Conservation (phyloP, 257 asterid species). For the Nicotiana otophora region DNA sequence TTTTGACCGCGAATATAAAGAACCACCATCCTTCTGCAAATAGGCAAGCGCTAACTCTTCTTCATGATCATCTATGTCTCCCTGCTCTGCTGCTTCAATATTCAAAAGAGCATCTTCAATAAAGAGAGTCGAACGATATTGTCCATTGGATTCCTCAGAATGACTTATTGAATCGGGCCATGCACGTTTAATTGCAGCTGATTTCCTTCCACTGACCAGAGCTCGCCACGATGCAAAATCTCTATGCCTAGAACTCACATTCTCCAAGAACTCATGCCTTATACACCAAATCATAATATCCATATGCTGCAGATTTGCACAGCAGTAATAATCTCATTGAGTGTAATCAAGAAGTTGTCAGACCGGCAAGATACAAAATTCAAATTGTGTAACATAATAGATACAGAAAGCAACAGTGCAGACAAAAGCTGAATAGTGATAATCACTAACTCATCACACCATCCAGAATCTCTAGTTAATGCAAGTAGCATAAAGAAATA, state of each 20-base stretch:
- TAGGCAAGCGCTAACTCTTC: slow-evolving; percentile 45
- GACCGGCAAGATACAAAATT: background rate
- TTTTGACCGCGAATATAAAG: slow-evolving; percentile 39
- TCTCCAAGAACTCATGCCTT: slow-evolving; percentile 68
- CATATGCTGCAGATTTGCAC: slow-evolving; percentile 56
- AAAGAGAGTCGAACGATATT: slow-evolving; percentile 54
- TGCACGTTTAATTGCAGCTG: slow-evolving; percentile 62
- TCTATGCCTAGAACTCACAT: slow-evolving; percentile 48
- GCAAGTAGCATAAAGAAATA: background rate
- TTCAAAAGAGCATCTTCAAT: slow-evolving; percentile 83
- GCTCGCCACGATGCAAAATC: slow-evolving; percentile 55
- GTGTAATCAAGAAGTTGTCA: background rate
- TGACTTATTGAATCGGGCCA: slow-evolving; percentile 58
- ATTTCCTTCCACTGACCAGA: slow-evolving; percentile 61
- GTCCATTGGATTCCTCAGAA: slow-evolving; percentile 33
- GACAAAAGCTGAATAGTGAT: background rate
- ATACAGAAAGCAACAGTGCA: background rate
- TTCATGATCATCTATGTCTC: slow-evolving; percentile 31
- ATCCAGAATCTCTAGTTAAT: background rate
- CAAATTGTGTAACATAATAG: background rate
- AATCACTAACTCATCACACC: slow-evolving; percentile 2
- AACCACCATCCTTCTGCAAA: slow-evolving; percentile 39
- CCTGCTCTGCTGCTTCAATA: slow-evolving; percentile 63
- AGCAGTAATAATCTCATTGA: background rate
- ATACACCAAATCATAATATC: slow-evolving; percentile 88